Base-by-base conservation (phyloP, 345 rosid species). In the Sisymbrium irio region DNA sequence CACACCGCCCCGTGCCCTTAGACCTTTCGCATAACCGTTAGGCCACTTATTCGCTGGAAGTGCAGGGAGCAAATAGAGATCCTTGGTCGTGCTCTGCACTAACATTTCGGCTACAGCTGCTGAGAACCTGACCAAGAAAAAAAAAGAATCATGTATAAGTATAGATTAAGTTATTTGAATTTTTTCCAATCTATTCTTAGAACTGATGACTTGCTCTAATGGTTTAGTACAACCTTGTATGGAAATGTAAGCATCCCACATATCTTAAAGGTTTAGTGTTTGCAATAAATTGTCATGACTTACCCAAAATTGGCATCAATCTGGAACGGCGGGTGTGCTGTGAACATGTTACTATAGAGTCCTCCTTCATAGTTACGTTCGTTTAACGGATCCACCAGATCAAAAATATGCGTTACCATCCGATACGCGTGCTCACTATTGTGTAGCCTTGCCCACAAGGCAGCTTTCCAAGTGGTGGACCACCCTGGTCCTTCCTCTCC, bases 231-330 rank as follows among this genome's bases (percentile, higher is more conserved):
- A 2, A 22, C 37, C 1, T 70, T 35, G 58, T 6, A 27, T 11
- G 55, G 42, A 17, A 10, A 60, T 62, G 53, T 28, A 27, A 27
- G n/a, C 53, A 60, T 61, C 12, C 49, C 27, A 47, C 39, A 71
- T 12, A 4, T 46, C 56, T 57, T 67, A 37, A 2, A 28, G 63
- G 54, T 56, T 22, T 39, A 46, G 0, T 35, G 37, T 51, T 62
- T 13, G 42, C 19, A 60, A 3, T 6, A 55, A 17, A 49, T 30
- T 39, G 46, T 37, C 53, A 76, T 81, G 58, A 58, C 85, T 85
- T 82, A 95, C 99, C 98, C 99, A 10, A 88, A 90, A 77, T 95
- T 95, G 56, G 94, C 97, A 72, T 95, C 99, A n/a, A 95, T 95
- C 81, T 92, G 98, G 79, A 95, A 95, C 30, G 99, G 99, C 4